phyloP scores from a whole-genome alignment of 345 rosid species.

The Eucalyptus tenuipes region DNA sequence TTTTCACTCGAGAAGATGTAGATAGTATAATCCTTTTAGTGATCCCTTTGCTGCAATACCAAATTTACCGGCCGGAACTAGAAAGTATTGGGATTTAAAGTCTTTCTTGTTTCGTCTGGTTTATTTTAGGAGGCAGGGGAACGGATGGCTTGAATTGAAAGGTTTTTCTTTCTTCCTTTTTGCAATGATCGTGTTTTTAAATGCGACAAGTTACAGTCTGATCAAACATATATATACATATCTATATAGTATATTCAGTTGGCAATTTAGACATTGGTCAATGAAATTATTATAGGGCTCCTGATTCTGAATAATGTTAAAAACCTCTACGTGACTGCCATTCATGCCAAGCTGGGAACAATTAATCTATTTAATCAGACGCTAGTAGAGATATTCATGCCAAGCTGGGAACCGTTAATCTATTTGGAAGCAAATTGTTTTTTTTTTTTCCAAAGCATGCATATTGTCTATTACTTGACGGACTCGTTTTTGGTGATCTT shows the following conservation, averaged over 20 bases:
- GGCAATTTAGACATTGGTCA: neutral
- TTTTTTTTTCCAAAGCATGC: neutral
- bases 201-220: neutral
- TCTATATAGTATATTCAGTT: neutral
- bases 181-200: neutral
- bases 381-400: neutral
- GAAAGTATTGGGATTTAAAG: neutral
- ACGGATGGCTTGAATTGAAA: neutral
- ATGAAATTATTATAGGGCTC: neutral
- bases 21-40: neutral
- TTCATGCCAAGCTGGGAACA: neutral
- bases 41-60: neutral
- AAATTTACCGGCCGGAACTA: neutral
- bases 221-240: neutral
- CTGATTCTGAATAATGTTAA: neutral
- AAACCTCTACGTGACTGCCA: neutral
- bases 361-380: neutral
- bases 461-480: neutral
- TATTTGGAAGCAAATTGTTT: neutral
- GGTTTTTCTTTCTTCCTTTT: neutral
- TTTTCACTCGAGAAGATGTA: neutral
- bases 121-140: neutral
- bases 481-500: neutral
- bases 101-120: neutral
- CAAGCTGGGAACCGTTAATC: neutral